A percentile compares a stretch with the other conserved stretches of the same genome.
These are phyloP conservation scores for Penicillium sp. DNA, from an alignment of 2,329 filamentous ascomycete genomes.

Conservation along the genomic window DNA sequence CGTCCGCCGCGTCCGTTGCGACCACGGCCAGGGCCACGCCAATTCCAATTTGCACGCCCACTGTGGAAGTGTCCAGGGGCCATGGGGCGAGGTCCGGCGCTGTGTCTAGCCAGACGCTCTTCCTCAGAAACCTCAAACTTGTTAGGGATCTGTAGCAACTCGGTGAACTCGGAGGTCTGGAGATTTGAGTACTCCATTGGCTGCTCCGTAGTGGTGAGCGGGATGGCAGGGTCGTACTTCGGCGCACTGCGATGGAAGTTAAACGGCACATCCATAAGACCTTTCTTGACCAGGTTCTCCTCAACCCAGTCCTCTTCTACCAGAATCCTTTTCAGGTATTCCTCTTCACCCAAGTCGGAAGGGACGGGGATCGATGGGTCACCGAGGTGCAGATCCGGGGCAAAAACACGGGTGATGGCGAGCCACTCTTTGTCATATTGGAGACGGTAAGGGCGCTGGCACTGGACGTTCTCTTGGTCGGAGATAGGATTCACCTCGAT, in stretches of 20 bases:
- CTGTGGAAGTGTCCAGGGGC: neutral
- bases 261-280: slow-evolving; percentile 63
- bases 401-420: slow-evolving; percentile 80
- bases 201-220: slow-evolving; percentile 56
- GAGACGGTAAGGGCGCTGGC: slow-evolving; percentile 53
- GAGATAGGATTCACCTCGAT: slow-evolving; percentile 56
- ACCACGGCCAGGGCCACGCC: slow-evolving; percentile 18
- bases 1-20: slow-evolving; percentile 20
- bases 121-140: slow-evolving; percentile 67
- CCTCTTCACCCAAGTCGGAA: slow-evolving; percentile 60
- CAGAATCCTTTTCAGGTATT: slow-evolving; percentile 64
- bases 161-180: slow-evolving; percentile 78
- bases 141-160: slow-evolving; percentile 70
- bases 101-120: slow-evolving; percentile 58
- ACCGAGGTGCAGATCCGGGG: slow-evolving; percentile 59
- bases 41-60: slow-evolving; percentile 4
- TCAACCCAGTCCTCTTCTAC: slow-evolving; percentile 74
- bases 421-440: slow-evolving; percentile 94
- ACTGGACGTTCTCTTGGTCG: slow-evolving; percentile 16
- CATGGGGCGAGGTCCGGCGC: slow-evolving; percentile 52
- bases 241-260: slow-evolving; percentile 77
- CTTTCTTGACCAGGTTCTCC: slow-evolving; percentile 60
- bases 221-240: slow-evolving; percentile 55
- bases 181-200: slow-evolving; percentile 80
- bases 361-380: slow-evolving; percentile 52